Base-by-base conservation (phyloP, 176 grass and related monocot genomes). In the Musa itinerans region DNA sequence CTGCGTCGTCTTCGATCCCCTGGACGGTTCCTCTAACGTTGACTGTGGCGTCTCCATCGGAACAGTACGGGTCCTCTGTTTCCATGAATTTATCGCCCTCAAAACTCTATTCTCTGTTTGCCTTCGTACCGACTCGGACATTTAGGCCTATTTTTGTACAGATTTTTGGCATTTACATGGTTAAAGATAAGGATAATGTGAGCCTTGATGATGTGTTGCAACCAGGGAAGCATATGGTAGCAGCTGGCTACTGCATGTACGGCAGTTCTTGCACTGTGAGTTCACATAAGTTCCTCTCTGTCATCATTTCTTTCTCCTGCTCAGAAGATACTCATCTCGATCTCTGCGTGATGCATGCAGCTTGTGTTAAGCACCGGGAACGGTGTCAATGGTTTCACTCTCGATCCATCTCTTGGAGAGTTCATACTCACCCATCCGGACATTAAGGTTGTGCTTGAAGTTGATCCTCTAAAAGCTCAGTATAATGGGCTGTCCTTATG, bases 161-260 rank as follows among this genome's bases (percentile, higher is more conserved):
- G 78, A 80, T 80, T 63, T 72, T 80, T 68, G 95, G 95, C 29
- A 86, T 98, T 25, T 98, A 93, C 77, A 82, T 87, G 82, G 84
- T 94, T 59, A 81, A 87, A 71, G 84, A 98, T 83, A 50, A 79
- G 68, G 73, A 93, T 9, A 87, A 82, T 57, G 71, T 83, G 19
- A 93, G 82, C 63, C 71, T 97, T 27, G 82, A 85, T 22, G 94
- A 97, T 17, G 95, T 98, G 0, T 48, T 98, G 83, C 90, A 87
- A 77, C 88, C 95, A 9, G 95, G 90, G 25, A 98, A 87, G 26
- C 69, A 89, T 66, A 93, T 93, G 95, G 57, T 98, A 52, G 95
- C 88, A 74, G 90, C 90, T 50, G 95, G 95, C 12, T 98, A 98
- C 78, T 98, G 90, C 81, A 98, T 98, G 95, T 98, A 93, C 43